Percentiles rank a stretch among this genome's conserved stretches.
Evolutionary conservation across 192 early-diverging fungal genomes (phyloP).

Genomic region (Coemansia sp.): DNA sequence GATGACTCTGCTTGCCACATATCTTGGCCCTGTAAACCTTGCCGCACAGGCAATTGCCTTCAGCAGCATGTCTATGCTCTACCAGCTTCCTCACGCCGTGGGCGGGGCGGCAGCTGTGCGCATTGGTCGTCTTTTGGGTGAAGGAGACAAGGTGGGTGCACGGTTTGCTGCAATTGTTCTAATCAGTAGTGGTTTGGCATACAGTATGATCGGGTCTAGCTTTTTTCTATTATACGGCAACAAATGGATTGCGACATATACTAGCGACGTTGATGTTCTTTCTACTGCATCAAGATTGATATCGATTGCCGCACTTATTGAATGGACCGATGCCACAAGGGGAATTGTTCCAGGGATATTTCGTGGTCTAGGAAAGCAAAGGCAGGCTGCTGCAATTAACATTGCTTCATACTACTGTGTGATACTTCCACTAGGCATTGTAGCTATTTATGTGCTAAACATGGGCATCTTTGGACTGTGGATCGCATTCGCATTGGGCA

Average conservation of each 20-base stretch:
- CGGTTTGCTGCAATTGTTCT: constrained; percentile 45
- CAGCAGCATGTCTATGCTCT: constrained; percentile 57
- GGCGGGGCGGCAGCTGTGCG: constrained; percentile 59
- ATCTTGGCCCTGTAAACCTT: constrained; percentile 54
- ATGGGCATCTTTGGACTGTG: constrained; percentile 44
- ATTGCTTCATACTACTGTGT: constrained; percentile 57
- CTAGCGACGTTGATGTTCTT: constrained; percentile 28
- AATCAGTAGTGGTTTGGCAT: constrained; percentile 46
- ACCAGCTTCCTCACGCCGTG: constrained; percentile 58
- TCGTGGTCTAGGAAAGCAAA: constrained; percentile 59
- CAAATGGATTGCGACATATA: constrained; percentile 64
- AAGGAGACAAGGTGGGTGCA: constrained; percentile 50
- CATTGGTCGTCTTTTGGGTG: constrained; percentile 55
- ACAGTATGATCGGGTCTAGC: constrained; percentile 53
- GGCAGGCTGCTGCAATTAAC: constrained; percentile 53
- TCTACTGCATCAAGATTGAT: constrained; percentile 30
- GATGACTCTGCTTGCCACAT: constrained; percentile 55
- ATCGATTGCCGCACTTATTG: constrained; percentile 30
- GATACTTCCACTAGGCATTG: constrained; percentile 50
- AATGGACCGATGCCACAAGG: constrained; percentile 58
- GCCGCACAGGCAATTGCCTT: constrained; percentile 62
- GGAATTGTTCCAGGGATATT: constrained; percentile 62
- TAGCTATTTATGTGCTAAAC: constrained; percentile 27
- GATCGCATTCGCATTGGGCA: constrained; percentile 40
- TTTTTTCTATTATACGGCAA: constrained; percentile 42